Evolutionary conservation across 192 early-diverging fungal genomes (phyloP), one percentile per base, ranked within the genome.

Genomic region (Coemansia sp.): DNA sequence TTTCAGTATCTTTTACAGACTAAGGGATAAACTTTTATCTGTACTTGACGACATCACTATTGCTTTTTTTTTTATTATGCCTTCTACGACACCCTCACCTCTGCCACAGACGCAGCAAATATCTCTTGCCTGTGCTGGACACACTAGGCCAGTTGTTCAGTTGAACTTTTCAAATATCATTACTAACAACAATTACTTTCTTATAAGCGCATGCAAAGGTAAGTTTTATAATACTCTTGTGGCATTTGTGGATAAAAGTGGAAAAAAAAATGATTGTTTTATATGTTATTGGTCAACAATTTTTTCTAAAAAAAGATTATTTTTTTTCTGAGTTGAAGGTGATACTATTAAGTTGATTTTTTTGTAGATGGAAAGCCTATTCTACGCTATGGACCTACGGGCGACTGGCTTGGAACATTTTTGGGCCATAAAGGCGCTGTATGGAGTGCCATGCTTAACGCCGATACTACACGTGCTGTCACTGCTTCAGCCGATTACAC

Each of bases 401-500:
- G 94, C 56, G 94, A 95, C 75, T 95, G 94, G 94, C 91, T 95
- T 61, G 94, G 94, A 17, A 93, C 90, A 10, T 95, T 95, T 59
- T 66, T 88, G 67, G 94, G 92, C 51, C 94, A 95, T 73, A 95
- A 95, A 80, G 94, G 94, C 42, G 94, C 94, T 0, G 92, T 96
- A 4, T 94, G 94, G 94, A 89, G 87, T 60, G 90, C 94, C 27
- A 85, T 88, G 65, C 84, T 96, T 57, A 89, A 85, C 19, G 80
- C 85, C 24, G 89, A 92, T 71, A 88, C 93, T 10, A 75, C 85
- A n/a, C 84, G 85, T 46, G 93, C 93, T 31, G 92, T 94, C 4
- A 96, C 94, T 6, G 94, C 90, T n/a, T 94, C 93, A 1, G 94
- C 93, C 23, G 94, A 96, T 80, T 96, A 94, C 77, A 91, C 92